Base-by-base conservation (phyloP, 768 basidiomycete genomes). In the Candolleomyces efflorescens region DNA sequence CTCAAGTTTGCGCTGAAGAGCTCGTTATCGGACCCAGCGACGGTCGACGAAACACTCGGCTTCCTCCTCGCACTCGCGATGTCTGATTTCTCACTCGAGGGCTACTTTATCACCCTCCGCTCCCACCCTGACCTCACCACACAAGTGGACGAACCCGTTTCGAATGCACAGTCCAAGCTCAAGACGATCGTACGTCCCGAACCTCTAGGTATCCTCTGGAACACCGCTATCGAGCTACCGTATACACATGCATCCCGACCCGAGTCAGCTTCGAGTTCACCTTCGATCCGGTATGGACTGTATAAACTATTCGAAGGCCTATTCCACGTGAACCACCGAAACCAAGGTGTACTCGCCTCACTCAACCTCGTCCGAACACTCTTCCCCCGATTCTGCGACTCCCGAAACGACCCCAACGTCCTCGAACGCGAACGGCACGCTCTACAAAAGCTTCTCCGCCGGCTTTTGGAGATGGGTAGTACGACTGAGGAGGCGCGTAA, bases 401-500 rank as follows among this genome's bases (percentile, higher is more conserved):
- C 61, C 32, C 46, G 59, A 49, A 61, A 61, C 13, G 64, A 63
- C 26, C 15, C 47, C 15, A 44, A 47, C 12, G 62, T 73, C 10
- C 62, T 71, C 3, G 78, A 80, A 55, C 77, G 73, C 59, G 86
- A 88, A 65, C 80, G 81, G 24, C 75, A 80, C 43, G 65, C 84
- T 2, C 67, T 85, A 38, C 80, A 81, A 63, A 89, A 85, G 66
- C 75, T 92, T 0, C 68, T 90, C 20, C 76, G 83, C 53, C 77
- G 82, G n/a, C 66, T 93, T 18, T 72, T 92, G 38, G 90, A 93
- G 61, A 84, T 92, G 75, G 89, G 91, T 1, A 79, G 85, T 0
- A 83, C 80, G 3, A 83, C 86, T 0, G 72, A 76, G 9, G 86
- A 91, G 32, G 82, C 82, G n/a, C 73, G 87, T 46, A 65, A 67